Conservation (phyloP, 176 grass and related monocot genomes). For the Carex kokanica region DNA sequence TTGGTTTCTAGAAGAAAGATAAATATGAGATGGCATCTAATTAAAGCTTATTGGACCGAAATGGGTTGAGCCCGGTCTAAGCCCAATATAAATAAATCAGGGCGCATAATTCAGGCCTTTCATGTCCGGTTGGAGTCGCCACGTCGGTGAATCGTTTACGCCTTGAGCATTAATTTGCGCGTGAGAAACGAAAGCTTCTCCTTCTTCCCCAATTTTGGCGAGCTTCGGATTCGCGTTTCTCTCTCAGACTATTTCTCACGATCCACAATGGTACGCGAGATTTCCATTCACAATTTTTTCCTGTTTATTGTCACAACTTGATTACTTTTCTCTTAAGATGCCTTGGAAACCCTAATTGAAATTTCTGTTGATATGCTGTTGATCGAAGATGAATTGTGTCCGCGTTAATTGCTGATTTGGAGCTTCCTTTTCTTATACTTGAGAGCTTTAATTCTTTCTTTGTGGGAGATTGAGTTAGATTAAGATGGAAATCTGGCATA, state of each 20-base stretch:
- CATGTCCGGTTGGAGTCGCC: not conserved
- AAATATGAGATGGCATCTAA: too few species aligned
- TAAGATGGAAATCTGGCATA: not conserved
- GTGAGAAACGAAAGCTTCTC: not conserved
- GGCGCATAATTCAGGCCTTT: too few species aligned
- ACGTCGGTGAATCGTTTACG: not conserved
- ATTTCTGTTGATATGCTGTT: not conserved
- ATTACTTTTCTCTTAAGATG: not conserved
- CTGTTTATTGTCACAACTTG: not conserved
- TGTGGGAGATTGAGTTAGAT: not conserved
- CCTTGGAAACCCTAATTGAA: conserved; percentile 8
- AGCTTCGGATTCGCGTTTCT: not conserved
- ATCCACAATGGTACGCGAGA: conserved; percentile 24
- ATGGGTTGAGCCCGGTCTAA: not conserved
- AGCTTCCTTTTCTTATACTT: not conserved
- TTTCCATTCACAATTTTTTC: not conserved
- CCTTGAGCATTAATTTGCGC: not conserved
- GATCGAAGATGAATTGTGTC: not conserved
- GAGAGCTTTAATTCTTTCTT: not conserved
- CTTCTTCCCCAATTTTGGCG: not conserved
- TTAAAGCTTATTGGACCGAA: not conserved
- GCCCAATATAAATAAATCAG: not conserved
- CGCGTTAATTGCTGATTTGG: not conserved
- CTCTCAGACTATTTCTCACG: not conserved
- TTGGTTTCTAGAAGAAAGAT: too few species aligned